Conservation (phyloP, 1,284 basidiomycete species). For the Trichosporon ovoides region DNA sequence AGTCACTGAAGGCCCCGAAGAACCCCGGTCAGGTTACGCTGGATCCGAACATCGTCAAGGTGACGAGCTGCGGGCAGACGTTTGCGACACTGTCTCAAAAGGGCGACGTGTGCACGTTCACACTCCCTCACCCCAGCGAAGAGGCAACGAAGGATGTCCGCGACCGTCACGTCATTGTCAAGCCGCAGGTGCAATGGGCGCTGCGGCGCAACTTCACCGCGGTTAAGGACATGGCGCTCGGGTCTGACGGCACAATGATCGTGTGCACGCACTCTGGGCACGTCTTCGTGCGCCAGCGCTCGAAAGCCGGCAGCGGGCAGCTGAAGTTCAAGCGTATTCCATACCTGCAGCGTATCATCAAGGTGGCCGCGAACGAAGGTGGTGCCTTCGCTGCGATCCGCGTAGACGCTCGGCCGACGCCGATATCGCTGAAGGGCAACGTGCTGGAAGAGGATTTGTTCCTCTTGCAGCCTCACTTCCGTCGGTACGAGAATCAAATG, state of each 20-base stretch:
- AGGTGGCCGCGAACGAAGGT: slow-evolving; percentile 79
- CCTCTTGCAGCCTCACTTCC: slow-evolving; percentile 57
- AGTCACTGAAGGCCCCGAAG: slow-evolving; percentile 17
- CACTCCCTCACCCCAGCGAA: slow-evolving; percentile 52
- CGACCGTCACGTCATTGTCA: slow-evolving; percentile 54
- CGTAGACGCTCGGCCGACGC: slow-evolving; percentile 62
- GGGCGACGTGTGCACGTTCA: slow-evolving; percentile 89
- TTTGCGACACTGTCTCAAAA: slow-evolving; percentile 81
- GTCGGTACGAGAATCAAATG: slow-evolving; percentile 44
- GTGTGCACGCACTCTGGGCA: slow-evolving; percentile 92
- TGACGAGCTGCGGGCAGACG: slow-evolving; percentile 71
- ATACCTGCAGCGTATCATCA: slow-evolving; percentile 74
- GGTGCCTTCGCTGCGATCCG: slow-evolving; percentile 85
- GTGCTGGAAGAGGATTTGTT: slow-evolving; percentile 65
- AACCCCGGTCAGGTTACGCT: slow-evolving; percentile 55
- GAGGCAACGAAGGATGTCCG: slow-evolving; percentile 40
- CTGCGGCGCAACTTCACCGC: slow-evolving; percentile 79
- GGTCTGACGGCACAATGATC: slow-evolving; percentile 80
- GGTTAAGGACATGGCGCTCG: slow-evolving; percentile 83
- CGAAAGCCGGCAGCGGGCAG: slow-evolving; percentile 54
- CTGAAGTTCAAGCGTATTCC: slow-evolving; percentile 79
- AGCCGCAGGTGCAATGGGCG: slow-evolving; percentile 88
- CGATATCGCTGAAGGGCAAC: slow-evolving; percentile 60
- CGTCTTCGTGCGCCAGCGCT: slow-evolving; percentile 74
- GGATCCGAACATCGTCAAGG: slow-evolving; percentile 69